phyloP scores from a whole-genome alignment of 2,329 filamentous ascomycete genomes.

The Thermoascus crustaceus region DNA sequence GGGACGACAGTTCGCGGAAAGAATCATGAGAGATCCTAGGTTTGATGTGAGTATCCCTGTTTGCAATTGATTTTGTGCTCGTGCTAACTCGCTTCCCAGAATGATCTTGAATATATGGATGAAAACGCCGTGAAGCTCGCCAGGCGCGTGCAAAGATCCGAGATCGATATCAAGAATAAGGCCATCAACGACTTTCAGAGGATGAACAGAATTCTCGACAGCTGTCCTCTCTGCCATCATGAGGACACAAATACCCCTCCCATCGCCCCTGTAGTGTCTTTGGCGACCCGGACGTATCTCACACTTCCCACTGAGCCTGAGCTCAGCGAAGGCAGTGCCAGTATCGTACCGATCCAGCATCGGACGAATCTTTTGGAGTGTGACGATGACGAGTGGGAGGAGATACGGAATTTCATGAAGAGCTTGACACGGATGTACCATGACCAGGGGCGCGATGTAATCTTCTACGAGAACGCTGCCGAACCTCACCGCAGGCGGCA shows the following conservation, averaged over 20 bases:
- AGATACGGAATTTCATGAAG: conserved; percentile 99
- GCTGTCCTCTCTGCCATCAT: conserved; percentile 84
- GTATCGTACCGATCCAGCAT: conserved; percentile 84
- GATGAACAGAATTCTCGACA: conserved; percentile 76
- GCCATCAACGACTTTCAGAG: conserved; percentile 86
- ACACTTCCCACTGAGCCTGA: conserved; percentile 88
- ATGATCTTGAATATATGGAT: conserved; percentile 94
- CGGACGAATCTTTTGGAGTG: conserved; percentile 88
- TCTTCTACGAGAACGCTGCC: conserved; percentile 97
- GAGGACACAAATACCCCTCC: conserved; percentile 74
- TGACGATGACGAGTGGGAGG: conserved; percentile 98
- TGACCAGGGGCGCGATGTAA: conserved; percentile 79
- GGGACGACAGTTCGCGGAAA: conserved; percentile 73
- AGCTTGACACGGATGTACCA: conserved; percentile 88
- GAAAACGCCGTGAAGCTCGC: conserved; percentile 90
- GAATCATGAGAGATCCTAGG: conserved; percentile 86
- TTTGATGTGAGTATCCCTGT: conserved; percentile 54
- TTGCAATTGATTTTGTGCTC: conserved; percentile 3
- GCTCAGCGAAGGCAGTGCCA: conserved; percentile 69
- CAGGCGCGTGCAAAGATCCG: conserved; percentile 76
- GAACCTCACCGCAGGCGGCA: conserved; percentile 69
- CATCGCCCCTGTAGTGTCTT: conserved; percentile 72
- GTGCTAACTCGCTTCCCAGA: conserved; percentile 30
- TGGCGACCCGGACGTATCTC: conserved; percentile 78
- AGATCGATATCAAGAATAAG: conserved; percentile 76